Conservation (phyloP, 1,139 yeast genomes). For the Debaryomyces singareniensis region DNA sequence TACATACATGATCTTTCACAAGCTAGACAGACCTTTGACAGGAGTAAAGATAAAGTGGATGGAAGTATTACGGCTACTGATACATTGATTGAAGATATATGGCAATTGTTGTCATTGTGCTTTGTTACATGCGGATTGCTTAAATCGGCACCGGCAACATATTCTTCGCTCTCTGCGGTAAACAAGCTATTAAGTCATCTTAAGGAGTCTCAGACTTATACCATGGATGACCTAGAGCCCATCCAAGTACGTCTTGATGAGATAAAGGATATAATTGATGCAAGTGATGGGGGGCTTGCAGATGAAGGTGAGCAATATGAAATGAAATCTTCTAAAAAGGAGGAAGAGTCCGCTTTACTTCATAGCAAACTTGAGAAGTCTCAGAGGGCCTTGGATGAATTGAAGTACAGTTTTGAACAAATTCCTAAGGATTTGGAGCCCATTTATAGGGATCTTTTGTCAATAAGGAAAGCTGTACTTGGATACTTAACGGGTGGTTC, state of each 20-base stretch:
- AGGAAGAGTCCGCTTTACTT: conserved; percentile 53
- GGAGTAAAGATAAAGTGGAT: conserved; percentile 19
- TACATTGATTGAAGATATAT: conserved; percentile 75
- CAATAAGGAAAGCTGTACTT: conserved; percentile 28
- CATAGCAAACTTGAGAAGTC: conserved; percentile 57
- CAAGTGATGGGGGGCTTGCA: conserved; percentile 29
- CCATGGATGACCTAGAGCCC: conserved; percentile 76
- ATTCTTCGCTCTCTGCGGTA: conserved; percentile 81
- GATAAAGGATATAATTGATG: conserved; percentile 53
- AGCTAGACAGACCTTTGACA: conserved; percentile 41
- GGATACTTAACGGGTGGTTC: conserved; percentile 22
- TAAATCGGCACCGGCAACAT: conserved; percentile 89
- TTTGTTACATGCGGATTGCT: conserved; percentile 88
- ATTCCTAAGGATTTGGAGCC: conserved; percentile 50
- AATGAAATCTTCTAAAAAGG: conserved; percentile 22
- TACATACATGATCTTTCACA: conserved; percentile 45
- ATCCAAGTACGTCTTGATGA: conserved; percentile 66
- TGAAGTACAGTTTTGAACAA: conserved; percentile 48
- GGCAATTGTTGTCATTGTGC: conserved; percentile 78
- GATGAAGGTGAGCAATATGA: conserved; percentile 15
- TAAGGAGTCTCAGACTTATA: conserved; percentile 72
- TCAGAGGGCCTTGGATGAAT: conserved; percentile 43
- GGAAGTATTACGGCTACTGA: conserved; percentile 48
- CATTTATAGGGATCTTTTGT: conserved; percentile 42
- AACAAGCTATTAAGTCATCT: conserved; percentile 76